Conservation (phyloP, 2,329 filamentous ascomycete species). For the Uncinocarpus reesii region DNA sequence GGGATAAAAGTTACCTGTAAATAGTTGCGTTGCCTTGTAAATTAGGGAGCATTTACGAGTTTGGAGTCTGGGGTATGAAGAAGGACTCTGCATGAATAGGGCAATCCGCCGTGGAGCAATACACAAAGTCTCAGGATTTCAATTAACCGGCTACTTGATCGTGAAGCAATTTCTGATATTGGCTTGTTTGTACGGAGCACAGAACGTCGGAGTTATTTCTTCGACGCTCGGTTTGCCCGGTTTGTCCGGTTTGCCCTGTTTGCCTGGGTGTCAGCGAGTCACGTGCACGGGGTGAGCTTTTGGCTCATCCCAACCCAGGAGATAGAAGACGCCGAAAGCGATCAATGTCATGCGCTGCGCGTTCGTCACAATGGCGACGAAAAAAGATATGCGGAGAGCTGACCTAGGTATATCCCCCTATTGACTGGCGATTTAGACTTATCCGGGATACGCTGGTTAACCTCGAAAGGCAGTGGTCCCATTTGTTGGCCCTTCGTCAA, state of each 20-base stretch:
- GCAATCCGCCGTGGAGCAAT: no score
- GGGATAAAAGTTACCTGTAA: not conserved
- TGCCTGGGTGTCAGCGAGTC: not conserved
- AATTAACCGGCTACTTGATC: no score
- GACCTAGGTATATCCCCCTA: slow-evolving; percentile 55
- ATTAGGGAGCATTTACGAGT: not conserved
- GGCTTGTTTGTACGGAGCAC: no score
- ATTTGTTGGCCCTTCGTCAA: slow-evolving; percentile 64
- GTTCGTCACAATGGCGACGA: slow-evolving; percentile 48
- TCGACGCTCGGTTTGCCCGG: not conserved
- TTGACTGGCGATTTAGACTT: slow-evolving; percentile 15
- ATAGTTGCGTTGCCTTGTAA: not conserved
- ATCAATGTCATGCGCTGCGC: not conserved
- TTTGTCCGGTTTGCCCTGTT: slow-evolving; percentile 2
- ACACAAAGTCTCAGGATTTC: not conserved
- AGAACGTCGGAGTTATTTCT: no score
- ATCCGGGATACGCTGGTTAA: slow-evolving; percentile 9
- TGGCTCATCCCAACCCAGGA: no score
- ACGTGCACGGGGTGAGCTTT: slow-evolving; percentile 1
- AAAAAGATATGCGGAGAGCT: slow-evolving; percentile 64
- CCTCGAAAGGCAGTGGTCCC: slow-evolving; percentile 58
- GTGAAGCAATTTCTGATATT: no score
- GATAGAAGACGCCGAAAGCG: no score
- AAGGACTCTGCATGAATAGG: not conserved
- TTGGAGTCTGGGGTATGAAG: not conserved